Evolutionary conservation across 2,329 filamentous ascomycete genomes (phyloP).

Genomic region (Calonectria crousiana): DNA sequence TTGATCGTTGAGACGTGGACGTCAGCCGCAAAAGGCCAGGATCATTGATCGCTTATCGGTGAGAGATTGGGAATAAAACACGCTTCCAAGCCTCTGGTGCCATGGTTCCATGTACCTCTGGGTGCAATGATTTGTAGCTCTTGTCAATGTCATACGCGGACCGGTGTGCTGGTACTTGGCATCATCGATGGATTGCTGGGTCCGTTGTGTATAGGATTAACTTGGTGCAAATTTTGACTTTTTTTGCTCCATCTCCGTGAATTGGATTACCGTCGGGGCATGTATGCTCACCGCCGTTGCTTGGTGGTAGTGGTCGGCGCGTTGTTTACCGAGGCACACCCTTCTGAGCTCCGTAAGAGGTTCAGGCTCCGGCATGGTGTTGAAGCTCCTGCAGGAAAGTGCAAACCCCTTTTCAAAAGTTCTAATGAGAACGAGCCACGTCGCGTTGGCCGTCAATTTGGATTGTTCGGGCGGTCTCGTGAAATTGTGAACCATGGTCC

Average conservation of each 20-base stretch:
- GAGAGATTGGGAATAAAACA: neutral
- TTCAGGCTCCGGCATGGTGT: neutral
- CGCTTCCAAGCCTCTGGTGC: neutral
- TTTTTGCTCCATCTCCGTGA: neutral
- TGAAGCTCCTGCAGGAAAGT: neutral
- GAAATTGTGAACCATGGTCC: neutral
- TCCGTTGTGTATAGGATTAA: neutral
- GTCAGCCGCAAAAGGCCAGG: neutral
- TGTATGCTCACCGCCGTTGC: neutral
- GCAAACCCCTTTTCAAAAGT: neutral
- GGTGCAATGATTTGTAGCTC: neutral
- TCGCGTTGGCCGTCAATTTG: neutral
- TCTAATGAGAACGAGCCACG: neutral
- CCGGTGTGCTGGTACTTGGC: neutral
- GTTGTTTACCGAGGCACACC: neutral
- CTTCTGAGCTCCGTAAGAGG: neutral
- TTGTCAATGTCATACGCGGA: neutral
- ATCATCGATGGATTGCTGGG: neutral
- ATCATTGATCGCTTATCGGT: neutral
- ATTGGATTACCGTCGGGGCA: neutral
- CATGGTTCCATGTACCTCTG: neutral
- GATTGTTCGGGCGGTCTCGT: neutral
- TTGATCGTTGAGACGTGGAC: neutral
- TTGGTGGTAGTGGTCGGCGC: neutral
- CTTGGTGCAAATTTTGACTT: neutral